Evolutionary conservation across 352 stramenopile species (phyloP).

Genomic region (Phytophthora hibernalis): DNA sequence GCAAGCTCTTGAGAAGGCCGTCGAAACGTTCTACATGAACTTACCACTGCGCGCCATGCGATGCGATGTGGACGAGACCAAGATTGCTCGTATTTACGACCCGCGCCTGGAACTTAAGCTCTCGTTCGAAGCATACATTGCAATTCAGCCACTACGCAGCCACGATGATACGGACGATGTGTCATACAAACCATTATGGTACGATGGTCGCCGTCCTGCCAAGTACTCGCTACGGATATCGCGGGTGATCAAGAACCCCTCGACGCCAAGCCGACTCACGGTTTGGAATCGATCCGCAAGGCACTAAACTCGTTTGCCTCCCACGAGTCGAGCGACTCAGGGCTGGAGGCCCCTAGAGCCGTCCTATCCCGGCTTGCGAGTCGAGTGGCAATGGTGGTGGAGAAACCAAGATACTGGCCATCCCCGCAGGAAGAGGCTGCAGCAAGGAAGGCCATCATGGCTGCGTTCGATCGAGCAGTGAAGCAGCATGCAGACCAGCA

Average conservation of each 20-base stretch:
- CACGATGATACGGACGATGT: constrained; percentile 40
- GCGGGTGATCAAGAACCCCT: constrained; percentile 17
- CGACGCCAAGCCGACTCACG: constrained; percentile 30
- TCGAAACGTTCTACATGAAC: constrained; percentile 72
- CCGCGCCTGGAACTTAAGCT: constrained; percentile 47
- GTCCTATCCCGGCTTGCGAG: constrained; percentile 30
- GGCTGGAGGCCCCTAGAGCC: constrained; percentile 6
- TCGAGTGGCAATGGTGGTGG: constrained; percentile 35
- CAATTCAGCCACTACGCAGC: constrained; percentile 37
- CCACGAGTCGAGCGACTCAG: constrained; percentile 19
- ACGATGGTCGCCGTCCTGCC: constrained; percentile 34
- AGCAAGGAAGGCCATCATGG: constrained; percentile 26
- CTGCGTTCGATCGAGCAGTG: constrained; percentile 26
- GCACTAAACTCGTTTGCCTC: constrained; percentile 30
- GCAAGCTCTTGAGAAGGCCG: constrained; percentile 65
- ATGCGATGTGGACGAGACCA: constrained; percentile 45
- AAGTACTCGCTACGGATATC: constrained; percentile 42
- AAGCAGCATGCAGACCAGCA: constrained; percentile 10
- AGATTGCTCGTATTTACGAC: constrained; percentile 52
- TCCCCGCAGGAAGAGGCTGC: constrained; percentile 21
- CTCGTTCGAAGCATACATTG: constrained; percentile 50
- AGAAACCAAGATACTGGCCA: constrained; percentile 42
- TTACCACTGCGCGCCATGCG: constrained; percentile 44
- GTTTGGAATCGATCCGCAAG: constrained; percentile 33
- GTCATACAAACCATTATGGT: constrained; percentile 43